These are phyloP conservation scores for Naganishia liquefaciens DNA, from an alignment of 1,284 basidiomycete genomes.

Conservation along the genomic window DNA sequence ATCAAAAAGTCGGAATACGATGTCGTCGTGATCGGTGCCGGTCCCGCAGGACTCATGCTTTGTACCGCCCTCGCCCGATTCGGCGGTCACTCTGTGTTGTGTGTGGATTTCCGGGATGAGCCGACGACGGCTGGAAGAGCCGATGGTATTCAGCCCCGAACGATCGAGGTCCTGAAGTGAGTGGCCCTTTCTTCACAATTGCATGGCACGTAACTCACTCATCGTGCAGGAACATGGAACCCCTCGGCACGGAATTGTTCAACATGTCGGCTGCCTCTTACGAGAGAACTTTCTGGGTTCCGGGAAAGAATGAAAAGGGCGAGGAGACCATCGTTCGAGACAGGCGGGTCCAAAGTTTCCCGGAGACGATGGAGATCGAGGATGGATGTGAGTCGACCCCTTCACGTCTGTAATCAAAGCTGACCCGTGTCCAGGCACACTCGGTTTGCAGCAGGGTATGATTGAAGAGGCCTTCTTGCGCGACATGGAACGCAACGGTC, in stretches of 20 bases:
- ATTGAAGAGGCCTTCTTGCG: slow-evolving; percentile 48
- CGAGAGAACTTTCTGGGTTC: slow-evolving; percentile 50
- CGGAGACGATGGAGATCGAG: slow-evolving; percentile 48
- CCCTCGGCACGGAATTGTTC: slow-evolving; percentile 45
- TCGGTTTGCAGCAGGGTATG: slow-evolving; percentile 31
- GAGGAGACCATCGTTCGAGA: slow-evolving; percentile 40
- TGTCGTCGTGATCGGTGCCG: slow-evolving; percentile 57
- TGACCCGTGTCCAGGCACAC: background rate
- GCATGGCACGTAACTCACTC: background rate
- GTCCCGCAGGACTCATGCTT: slow-evolving; percentile 53
- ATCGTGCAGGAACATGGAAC: slow-evolving; percentile 45
- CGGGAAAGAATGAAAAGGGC: slow-evolving; percentile 38
- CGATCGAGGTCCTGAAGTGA: slow-evolving; percentile 70
- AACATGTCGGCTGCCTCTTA: slow-evolving; percentile 43
- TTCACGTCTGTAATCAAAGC: no score
- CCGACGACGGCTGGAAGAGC: slow-evolving; percentile 64
- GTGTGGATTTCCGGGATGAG: slow-evolving; percentile 23
- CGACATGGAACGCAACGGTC: slow-evolving; percentile 49
- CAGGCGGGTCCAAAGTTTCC: slow-evolving; percentile 47
- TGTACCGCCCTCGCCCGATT: slow-evolving; percentile 30
- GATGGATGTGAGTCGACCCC: slow-evolving; percentile 41
- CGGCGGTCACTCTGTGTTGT: slow-evolving; percentile 29
- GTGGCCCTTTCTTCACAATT: background rate
- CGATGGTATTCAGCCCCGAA: slow-evolving; percentile 74
- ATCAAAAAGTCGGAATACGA: slow-evolving; percentile 46